A percentile compares a stretch with the other conserved stretches of the same genome.
phyloP scores from a whole-genome alignment of 2,329 filamentous ascomycete genomes.

The Lasiodiplodia hormozganensis region DNA sequence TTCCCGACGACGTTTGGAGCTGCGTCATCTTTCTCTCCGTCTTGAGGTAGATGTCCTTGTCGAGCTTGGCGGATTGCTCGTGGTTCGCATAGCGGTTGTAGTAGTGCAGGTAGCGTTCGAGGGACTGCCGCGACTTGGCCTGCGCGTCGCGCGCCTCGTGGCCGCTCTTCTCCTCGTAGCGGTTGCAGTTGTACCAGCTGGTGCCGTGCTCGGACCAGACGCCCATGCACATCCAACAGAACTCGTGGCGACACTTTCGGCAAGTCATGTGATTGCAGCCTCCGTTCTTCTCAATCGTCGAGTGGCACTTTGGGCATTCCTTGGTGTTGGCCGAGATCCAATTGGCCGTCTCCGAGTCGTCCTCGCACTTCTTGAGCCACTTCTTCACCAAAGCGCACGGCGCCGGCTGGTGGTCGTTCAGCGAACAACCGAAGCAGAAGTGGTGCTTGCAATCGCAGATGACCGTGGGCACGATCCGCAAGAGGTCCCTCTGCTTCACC shows the following conservation, averaged over 20 bases:
- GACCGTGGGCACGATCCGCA: conserved; percentile 87
- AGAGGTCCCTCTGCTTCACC: conserved; percentile 86
- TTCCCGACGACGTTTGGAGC: conserved; percentile 88
- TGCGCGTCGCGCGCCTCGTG: conserved; percentile 89
- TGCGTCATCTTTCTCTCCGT: conserved; percentile 99
- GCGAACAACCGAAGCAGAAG: conserved; percentile 95
- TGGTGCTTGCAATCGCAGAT: conserved; percentile 81
- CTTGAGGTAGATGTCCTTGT: conserved; percentile 94
- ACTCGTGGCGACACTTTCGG: conserved; percentile 92
- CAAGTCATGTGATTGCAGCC: conserved; percentile 99
- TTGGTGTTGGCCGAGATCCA: conserved; percentile 99
- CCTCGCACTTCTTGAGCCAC: conserved; percentile 98
- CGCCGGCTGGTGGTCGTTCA: conserved; percentile 90
- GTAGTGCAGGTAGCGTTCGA: conserved; percentile 98
- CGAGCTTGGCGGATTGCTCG: conserved; percentile 94
- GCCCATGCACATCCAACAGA: conserved; percentile 99
- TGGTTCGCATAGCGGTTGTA: conserved; percentile 99
- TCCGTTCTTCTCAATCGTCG: conserved; percentile 98
- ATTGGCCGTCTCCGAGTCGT: conserved; percentile 97
- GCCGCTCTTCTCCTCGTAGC: conserved; percentile 95
- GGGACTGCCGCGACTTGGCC: conserved; percentile 84
- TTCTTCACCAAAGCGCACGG: conserved; percentile 90
- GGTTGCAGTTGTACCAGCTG: conserved; percentile 99
- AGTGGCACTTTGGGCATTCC: conserved; percentile 94
- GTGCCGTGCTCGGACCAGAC: conserved; percentile 98